Evolutionary conservation across 805 yeast genomes (phyloP).

Genomic region (Yarrowia hollandica): DNA sequence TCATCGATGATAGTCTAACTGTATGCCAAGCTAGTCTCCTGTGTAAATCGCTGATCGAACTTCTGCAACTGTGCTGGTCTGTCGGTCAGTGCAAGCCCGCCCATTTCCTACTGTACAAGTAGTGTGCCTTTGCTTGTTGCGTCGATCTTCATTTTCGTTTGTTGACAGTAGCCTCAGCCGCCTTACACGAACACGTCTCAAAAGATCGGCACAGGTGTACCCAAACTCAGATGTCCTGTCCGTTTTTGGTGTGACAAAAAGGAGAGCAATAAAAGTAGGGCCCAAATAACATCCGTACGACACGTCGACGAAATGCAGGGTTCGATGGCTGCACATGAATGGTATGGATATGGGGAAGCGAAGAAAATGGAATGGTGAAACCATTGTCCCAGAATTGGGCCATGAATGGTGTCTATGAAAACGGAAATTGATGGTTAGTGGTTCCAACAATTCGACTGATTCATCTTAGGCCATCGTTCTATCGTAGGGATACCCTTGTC

Average conservation of each 20-base stretch:
- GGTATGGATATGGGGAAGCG: too few species aligned
- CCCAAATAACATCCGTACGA: background rate
- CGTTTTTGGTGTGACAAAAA: background rate
- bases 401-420: too few species aligned
- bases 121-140: conserved; percentile 5
- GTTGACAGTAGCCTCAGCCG: conserved; percentile 12
- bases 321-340: background rate
- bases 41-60: background rate
- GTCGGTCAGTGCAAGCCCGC: background rate
- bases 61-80: background rate
- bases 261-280: background rate
- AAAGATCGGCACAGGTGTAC: background rate
- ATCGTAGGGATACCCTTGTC: conserved; percentile 6
- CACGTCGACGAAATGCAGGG: background rate
- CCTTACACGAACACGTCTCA: conserved; percentile 22
- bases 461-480: background rate
- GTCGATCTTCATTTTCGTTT: conserved; percentile 9
- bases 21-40: conserved; percentile 5
- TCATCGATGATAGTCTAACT: too few species aligned
- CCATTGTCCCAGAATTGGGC: too few species aligned
- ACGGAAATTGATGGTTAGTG: too few species aligned
- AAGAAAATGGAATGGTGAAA: too few species aligned
- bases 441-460: background rate
- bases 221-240: background rate
- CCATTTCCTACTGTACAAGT: background rate